Conservation (phyloP, 441 rosid species). For the Gossypium gossypioides region DNA sequence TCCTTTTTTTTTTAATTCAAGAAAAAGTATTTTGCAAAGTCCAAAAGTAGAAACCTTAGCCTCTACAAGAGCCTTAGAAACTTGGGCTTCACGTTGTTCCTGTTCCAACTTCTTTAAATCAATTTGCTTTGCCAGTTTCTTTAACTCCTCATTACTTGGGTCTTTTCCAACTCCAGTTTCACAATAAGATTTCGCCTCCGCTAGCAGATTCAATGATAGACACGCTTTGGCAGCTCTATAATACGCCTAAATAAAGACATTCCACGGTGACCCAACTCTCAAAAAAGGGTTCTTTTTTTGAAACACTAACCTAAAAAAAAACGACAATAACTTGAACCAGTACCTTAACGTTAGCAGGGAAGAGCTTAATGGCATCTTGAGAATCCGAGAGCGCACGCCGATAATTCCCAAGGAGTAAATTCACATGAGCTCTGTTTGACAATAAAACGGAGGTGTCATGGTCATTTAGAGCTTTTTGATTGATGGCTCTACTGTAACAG, state of each 20-base stretch:
- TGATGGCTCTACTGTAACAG: slow-evolving; percentile 71
- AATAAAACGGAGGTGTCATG: slow-evolving; percentile 56
- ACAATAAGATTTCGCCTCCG: slow-evolving; percentile 49
- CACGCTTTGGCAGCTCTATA: slow-evolving; percentile 92
- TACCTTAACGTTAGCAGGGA: slow-evolving; percentile 60
- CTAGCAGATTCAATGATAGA: slow-evolving; percentile 43
- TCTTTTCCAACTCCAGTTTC: slow-evolving; percentile 52
- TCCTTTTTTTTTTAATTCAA: background rate
- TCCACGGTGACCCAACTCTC: background rate
- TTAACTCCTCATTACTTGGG: slow-evolving; percentile 57
- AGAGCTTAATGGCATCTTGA: slow-evolving; percentile 52
- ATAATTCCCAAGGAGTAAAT: slow-evolving; percentile 61
- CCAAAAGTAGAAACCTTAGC: slow-evolving; percentile 53
- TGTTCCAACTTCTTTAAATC: slow-evolving; percentile 45
- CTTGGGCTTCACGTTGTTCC: slow-evolving; percentile 44
- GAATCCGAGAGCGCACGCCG: slow-evolving; percentile 73
- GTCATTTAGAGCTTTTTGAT: slow-evolving; percentile 53
- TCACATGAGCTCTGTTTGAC: slow-evolving; percentile 80
- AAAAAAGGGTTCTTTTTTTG: background rate
- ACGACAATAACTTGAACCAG: background rate
- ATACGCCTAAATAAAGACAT: slow-evolving; percentile 34
- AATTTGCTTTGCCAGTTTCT: slow-evolving; percentile 50
- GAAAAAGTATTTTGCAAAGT: background rate
- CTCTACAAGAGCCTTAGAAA: slow-evolving; percentile 43
- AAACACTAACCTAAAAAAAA: background rate